phyloP scores from a whole-genome alignment of 345 rosid genomes.

The Lagerstroemia speciosa region DNA sequence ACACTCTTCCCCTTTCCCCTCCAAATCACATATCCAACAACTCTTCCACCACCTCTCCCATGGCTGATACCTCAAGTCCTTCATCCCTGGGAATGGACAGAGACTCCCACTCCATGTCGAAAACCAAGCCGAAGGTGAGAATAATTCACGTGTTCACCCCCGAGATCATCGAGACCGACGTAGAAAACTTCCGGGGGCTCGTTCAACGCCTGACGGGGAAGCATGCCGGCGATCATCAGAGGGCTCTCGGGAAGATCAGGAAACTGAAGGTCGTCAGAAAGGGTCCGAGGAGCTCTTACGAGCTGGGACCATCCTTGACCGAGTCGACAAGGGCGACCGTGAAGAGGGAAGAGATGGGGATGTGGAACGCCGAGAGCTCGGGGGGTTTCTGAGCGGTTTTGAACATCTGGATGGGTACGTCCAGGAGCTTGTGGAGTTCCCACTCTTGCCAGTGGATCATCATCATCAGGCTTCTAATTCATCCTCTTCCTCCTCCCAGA shows the following conservation, averaged over 20 bases:
- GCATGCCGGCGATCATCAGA: slow-evolving; percentile 29
- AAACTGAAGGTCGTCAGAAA: background rate
- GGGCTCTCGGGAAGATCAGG: background rate
- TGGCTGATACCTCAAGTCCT: background rate
- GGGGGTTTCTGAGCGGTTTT: slow-evolving; percentile 35
- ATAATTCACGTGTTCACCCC: slow-evolving; percentile 89
- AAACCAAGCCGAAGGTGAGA: slow-evolving; percentile 69
- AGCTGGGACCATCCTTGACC: slow-evolving; percentile 10
- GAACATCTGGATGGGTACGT: slow-evolving; percentile 64
- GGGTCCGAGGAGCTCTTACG: background rate
- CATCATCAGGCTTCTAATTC: background rate
- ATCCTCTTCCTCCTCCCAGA: background rate
- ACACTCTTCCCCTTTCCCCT: slow-evolving; percentile 11
- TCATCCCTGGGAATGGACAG: slow-evolving; percentile 28
- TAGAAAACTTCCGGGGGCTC: slow-evolving; percentile 71
- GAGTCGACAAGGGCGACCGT: slow-evolving; percentile 22
- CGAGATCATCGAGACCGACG: slow-evolving; percentile 91
- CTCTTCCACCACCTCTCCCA: background rate
- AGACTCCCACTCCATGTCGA: slow-evolving; percentile 41
- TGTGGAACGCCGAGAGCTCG: slow-evolving; percentile 3
- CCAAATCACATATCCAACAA: background rate
- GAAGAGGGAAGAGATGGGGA: slow-evolving; percentile 22
- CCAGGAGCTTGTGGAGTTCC: slow-evolving; percentile 57
- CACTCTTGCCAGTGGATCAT: slow-evolving; percentile 9
- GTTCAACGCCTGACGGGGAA: slow-evolving; percentile 92